Conservation (phyloP, 192 early-diverging fungal species). For the Pecoramyces ruminantium region DNA sequence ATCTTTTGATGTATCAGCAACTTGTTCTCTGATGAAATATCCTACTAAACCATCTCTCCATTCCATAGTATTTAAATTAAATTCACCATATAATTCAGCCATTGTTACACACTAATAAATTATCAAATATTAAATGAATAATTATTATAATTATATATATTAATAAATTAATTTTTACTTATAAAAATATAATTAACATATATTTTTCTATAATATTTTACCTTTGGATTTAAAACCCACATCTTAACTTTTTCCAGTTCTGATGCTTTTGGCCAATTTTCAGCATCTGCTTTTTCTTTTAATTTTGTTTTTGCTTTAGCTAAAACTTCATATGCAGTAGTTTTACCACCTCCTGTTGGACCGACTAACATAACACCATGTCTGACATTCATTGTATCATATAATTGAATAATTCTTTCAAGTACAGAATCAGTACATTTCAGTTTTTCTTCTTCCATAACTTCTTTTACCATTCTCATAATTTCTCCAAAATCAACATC, state of each 20-base stretch:
- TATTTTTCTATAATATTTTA: slow-evolving; percentile 2
- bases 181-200: too few relatives aligned
- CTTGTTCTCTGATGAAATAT: slow-evolving; percentile 27
- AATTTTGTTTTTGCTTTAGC: slow-evolving; percentile 20
- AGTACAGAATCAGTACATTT: slow-evolving; percentile 29
- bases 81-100: slow-evolving; percentile 42
- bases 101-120: slow-evolving; percentile 25
- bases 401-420: slow-evolving; percentile 31
- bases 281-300: slow-evolving; percentile 16
- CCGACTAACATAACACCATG: slow-evolving; percentile 49
- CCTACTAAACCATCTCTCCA: slow-evolving; percentile 48
- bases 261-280: slow-evolving; percentile 3
- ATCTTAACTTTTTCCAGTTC: slow-evolving; percentile 33
- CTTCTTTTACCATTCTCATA: slow-evolving; percentile 22
- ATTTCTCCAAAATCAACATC: slow-evolving; percentile 31
- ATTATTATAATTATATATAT: too few relatives aligned
- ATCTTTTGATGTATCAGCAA: slow-evolving; percentile 25
- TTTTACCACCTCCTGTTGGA: slow-evolving; percentile 45
- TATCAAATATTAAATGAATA: too few relatives aligned
- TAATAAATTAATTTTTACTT: too few relatives aligned
- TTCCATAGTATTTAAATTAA: slow-evolving; percentile 45
- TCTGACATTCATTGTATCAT: slow-evolving; percentile 35
- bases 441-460: slow-evolving; percentile 17
- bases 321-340: slow-evolving; percentile 32
- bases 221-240: slow-evolving; percentile 44